Conservation (phyloP, 768 basidiomycete genomes). For the Amanita fuliginea region DNA sequence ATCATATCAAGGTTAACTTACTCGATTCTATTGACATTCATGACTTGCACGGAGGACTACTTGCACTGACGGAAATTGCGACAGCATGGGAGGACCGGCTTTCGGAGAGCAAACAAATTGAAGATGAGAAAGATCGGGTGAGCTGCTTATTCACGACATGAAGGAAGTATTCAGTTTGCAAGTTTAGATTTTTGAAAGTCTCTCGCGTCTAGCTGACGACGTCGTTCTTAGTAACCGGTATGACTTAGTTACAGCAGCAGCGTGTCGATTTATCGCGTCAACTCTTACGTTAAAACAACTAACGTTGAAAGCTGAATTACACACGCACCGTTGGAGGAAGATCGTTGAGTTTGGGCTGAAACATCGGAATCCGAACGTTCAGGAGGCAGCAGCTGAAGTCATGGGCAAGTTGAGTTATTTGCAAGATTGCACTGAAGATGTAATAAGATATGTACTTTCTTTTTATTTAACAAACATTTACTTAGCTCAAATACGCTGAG, state of each 20-base stretch:
- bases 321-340: conserved; percentile 43
- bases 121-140: not conserved
- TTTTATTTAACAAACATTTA: conserved; percentile 8
- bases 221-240: conserved; percentile 55
- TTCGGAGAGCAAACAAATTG: not conserved
- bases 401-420: conserved; percentile 61
- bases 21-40: conserved; percentile 52
- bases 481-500: conserved; percentile 39
- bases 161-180: not conserved
- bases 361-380: conserved; percentile 50
- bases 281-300: conserved; percentile 52
- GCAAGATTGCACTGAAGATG: conserved; percentile 47
- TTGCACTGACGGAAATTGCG: conserved; percentile 65
- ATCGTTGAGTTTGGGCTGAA: conserved; percentile 66
- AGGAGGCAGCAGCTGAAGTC: conserved; percentile 66
- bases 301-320: conserved; percentile 26
- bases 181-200: conserved; percentile 51
- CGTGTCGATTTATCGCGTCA: conserved; percentile 59
- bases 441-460: conserved; percentile 60
- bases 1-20: conserved; percentile 34
- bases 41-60: conserved; percentile 76
- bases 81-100: conserved; percentile 26
- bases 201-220: conserved; percentile 47
- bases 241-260: conserved; percentile 59
- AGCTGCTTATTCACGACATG: not conserved